Conservation (phyloP, 2,329 filamentous ascomycete species). For the Pseudogymnoascus pannorum region DNA sequence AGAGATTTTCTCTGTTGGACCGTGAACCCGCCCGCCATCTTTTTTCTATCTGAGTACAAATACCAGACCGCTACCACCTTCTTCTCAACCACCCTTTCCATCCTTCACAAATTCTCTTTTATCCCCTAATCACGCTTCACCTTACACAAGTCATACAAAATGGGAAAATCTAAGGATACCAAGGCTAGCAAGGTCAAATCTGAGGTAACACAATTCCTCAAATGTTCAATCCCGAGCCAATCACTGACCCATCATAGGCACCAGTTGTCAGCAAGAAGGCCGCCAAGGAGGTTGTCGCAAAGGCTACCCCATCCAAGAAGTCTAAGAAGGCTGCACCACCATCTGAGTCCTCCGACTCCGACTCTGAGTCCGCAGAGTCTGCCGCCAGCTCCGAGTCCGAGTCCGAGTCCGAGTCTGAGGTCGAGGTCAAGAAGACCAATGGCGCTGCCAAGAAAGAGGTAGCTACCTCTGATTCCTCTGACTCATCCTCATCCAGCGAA, state of each 20-base stretch:
- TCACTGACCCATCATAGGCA: conserved; percentile 60
- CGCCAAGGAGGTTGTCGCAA: conserved; percentile 49
- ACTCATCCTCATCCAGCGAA: conserved; percentile 23
- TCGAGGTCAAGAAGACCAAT: conserved; percentile 26
- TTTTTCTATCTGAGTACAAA: conserved; percentile 14
- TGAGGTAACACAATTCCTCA: conserved; percentile 42
- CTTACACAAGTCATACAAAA: conserved; percentile 33
- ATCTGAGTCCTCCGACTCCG: conserved; percentile 35
- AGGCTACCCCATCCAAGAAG: conserved; percentile 36
- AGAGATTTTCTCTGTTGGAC: conserved; percentile 3
- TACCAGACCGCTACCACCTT: conserved; percentile 14
- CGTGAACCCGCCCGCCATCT: conserved; percentile 16
- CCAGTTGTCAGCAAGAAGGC: conserved; percentile 59
- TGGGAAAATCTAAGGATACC: conserved; percentile 61
- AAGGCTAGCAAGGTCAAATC: conserved; percentile 46
- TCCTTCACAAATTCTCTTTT: conserved; percentile 9
- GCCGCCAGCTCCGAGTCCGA: conserved; percentile 28
- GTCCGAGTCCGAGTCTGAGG: conserved; percentile 25
- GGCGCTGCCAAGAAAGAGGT: conserved; percentile 28
- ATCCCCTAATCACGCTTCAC: conserved; percentile 2
- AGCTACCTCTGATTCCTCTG: conserved; percentile 30
- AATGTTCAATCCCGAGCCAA: conserved; percentile 57
- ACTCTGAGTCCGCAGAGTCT: conserved; percentile 33
- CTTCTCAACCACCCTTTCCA: conserved; percentile 11
- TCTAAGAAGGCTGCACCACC: conserved; percentile 41